Evolutionary conservation across 768 basidiomycete species (phyloP).

Genomic region (Sporobolomyces phaffii): DNA sequence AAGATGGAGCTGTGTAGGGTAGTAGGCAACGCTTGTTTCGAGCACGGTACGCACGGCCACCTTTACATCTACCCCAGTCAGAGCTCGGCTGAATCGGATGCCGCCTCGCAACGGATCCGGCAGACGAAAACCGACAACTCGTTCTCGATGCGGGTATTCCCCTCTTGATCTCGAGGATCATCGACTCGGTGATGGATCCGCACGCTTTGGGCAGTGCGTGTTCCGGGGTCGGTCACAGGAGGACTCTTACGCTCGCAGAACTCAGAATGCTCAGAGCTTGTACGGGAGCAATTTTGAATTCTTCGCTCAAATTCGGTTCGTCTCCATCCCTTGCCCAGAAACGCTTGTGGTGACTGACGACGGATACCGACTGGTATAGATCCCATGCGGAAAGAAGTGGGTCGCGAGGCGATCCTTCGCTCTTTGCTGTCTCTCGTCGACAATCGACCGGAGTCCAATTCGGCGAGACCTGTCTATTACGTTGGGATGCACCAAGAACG

Average conservation of each 20-base stretch:
- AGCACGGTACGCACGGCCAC: slow-evolving; percentile 22
- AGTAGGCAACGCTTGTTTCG: slow-evolving; percentile 35
- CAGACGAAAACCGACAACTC: slow-evolving; percentile 33
- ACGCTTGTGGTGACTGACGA: no score
- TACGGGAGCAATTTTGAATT: slow-evolving; percentile 30
- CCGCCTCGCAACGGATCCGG: no score
- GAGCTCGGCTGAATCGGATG: neutral
- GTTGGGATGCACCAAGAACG: slow-evolving; percentile 28
- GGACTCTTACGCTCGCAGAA: neutral
- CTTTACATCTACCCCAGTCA: no score
- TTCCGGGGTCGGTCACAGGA: neutral
- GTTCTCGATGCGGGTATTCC: slow-evolving; percentile 17
- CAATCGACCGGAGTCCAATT: neutral
- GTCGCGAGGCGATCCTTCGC: neutral
- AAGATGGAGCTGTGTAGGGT: slow-evolving; percentile 27
- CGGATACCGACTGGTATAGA: slow-evolving; percentile 25
- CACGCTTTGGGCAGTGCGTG: no score
- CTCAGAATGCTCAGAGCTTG: slow-evolving; percentile 20
- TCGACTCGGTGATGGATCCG: neutral
- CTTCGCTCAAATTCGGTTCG: slow-evolving; percentile 35
- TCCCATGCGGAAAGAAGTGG: slow-evolving; percentile 24
- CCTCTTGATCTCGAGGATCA: neutral
- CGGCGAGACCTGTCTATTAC: slow-evolving; percentile 1
- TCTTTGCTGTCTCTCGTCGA: slow-evolving; percentile 30
- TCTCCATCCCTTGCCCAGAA: no score